Conservation (phyloP, 192 early-diverging fungal species). For the Gonapodya sp. region DNA sequence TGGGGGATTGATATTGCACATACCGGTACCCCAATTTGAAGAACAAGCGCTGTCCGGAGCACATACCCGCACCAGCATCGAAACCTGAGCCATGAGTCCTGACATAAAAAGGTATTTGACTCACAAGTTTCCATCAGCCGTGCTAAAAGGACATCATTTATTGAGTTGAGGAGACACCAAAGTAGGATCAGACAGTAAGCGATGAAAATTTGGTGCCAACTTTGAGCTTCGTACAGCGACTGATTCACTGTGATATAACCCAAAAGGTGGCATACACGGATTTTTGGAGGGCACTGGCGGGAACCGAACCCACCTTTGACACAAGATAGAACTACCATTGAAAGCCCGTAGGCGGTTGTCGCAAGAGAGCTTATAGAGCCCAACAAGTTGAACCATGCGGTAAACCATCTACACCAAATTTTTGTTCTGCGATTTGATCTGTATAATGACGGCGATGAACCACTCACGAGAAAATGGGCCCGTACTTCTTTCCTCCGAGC, state of each 20-base stretch:
- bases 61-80: background rate
- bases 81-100: background rate
- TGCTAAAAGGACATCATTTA: background rate
- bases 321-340: background rate
- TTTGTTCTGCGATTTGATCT: background rate
- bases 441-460: background rate
- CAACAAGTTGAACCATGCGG: background rate
- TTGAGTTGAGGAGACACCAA: background rate
- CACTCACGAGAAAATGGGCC: slow-evolving; percentile 4
- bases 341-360: background rate
- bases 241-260: background rate
- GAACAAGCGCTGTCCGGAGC: background rate
- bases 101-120: background rate
- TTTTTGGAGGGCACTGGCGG: background rate
- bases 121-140: background rate
- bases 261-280: background rate
- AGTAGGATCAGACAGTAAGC: background rate
- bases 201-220: background rate
- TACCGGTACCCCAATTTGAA: background rate
- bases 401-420: background rate
- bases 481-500: background rate
- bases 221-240: background rate
- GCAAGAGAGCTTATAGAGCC: background rate
- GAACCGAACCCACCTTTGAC: background rate
- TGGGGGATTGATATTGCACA: background rate